phyloP scores from a whole-genome alignment of 2,329 filamentous ascomycete species.

The Colletotrichum simmondsii region DNA sequence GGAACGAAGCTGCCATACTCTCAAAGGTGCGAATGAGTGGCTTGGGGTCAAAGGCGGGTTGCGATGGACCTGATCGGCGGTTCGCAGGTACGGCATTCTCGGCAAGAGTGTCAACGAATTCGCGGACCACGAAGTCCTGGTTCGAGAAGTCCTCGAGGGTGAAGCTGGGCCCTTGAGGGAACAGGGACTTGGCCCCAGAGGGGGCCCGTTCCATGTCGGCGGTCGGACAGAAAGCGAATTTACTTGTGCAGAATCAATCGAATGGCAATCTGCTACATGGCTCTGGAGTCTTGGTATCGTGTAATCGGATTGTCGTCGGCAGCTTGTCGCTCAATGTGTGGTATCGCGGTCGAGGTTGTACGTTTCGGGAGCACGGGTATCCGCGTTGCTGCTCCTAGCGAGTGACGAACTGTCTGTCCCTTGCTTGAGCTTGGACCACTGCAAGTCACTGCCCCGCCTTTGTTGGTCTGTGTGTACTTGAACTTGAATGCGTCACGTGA shows the following conservation, averaged over 20 bases:
- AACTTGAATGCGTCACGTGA: neutral
- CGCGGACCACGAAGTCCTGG: constrained; percentile 96
- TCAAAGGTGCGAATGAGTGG: constrained; percentile 97
- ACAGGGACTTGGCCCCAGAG: constrained; percentile 72
- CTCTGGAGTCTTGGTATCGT: neutral
- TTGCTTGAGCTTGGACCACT: neutral
- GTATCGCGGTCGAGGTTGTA: neutral
- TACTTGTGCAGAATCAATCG: neutral
- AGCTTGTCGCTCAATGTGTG: neutral
- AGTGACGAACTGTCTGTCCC: constrained; percentile 28
- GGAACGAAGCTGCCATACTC: constrained; percentile 53
- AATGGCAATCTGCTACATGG: constrained; percentile 19
- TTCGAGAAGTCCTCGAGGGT: constrained; percentile 88
- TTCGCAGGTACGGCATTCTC: constrained; percentile 83
- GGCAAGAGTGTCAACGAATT: constrained; percentile 94
- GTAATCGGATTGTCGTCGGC: neutral
- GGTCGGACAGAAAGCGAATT: constrained; percentile 7
- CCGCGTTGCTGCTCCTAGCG: constrained; percentile 1
- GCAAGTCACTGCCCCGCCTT: constrained; percentile 9
- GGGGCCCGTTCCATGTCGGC: constrained; percentile 55
- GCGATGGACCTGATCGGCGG: constrained; percentile 78
- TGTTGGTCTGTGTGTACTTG: constrained; percentile 18
- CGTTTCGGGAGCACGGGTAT: constrained; percentile 33
- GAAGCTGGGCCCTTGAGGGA: constrained; percentile 84
- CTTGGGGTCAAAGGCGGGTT: constrained; percentile 87